Evolutionary conservation across 176 grass and related monocot genomes (phyloP).

Genomic region (Thinopyrum elongatum): DNA sequence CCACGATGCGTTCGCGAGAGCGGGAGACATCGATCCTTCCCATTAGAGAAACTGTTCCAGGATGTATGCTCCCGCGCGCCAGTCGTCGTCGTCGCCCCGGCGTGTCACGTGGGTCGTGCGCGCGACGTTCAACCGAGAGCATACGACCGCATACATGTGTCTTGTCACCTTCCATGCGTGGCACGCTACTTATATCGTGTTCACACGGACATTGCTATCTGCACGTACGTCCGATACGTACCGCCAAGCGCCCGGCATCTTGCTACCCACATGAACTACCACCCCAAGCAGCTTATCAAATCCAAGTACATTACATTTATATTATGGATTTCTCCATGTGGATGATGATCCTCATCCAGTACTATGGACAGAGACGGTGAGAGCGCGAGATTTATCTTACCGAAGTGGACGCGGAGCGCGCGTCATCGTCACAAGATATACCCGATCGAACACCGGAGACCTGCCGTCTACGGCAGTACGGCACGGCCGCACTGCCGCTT

Average conservation of each 20-base stretch:
- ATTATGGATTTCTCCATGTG: background rate
- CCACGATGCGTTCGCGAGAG: background rate
- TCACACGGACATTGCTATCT: conserved; percentile 10
- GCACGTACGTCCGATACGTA: background rate
- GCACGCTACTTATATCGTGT: conserved; percentile 10
- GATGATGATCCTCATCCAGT: background rate
- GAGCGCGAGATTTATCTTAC: background rate
- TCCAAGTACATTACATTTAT: background rate
- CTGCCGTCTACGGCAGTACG: background rate
- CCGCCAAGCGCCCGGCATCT: background rate
- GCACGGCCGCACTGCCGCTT: background rate
- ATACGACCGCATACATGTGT: background rate
- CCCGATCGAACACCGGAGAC: background rate
- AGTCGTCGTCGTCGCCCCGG: background rate
- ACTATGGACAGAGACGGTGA: background rate
- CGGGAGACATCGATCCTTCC: background rate
- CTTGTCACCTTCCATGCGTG: conserved; percentile 3
- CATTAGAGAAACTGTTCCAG: background rate
- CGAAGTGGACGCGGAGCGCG: background rate
- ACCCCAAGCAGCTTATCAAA: background rate
- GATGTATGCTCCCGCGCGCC: background rate
- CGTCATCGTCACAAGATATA: background rate
- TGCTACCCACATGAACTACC: background rate
- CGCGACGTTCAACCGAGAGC: background rate
- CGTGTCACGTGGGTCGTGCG: background rate